These are phyloP conservation scores for Penicillium sp. DNA, from an alignment of 2,329 filamentous ascomycete species.

Conservation along the genomic window DNA sequence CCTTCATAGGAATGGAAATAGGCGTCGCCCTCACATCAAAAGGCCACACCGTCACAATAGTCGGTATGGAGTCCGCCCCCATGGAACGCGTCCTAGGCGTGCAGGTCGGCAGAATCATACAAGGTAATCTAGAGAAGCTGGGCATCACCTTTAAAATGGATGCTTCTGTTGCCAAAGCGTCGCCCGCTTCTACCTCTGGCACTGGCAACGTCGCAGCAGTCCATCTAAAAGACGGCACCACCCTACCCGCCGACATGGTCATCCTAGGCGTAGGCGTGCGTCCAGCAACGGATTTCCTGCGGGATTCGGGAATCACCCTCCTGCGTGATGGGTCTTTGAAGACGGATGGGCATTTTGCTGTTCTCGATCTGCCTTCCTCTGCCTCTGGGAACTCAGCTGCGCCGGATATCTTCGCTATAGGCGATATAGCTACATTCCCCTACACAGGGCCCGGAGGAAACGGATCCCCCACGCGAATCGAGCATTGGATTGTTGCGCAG, in stretches of 20 bases:
- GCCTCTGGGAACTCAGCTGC: background rate
- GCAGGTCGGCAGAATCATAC: slow-evolving; percentile 79
- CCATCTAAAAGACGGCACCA: slow-evolving; percentile 81
- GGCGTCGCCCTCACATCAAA: slow-evolving; percentile 78
- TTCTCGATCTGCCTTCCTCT: background rate
- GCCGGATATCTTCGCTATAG: slow-evolving; percentile 80
- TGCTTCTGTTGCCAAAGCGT: slow-evolving; percentile 81
- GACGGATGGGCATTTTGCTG: slow-evolving; percentile 76
- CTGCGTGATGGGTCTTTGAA: slow-evolving; percentile 84
- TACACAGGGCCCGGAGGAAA: slow-evolving; percentile 87
- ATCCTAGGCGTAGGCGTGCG: slow-evolving; percentile 88
- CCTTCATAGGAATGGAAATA: slow-evolving; percentile 98
- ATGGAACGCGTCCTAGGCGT: slow-evolving; percentile 85
- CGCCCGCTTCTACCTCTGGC: slow-evolving; percentile 66
- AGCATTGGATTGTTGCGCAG: slow-evolving; percentile 99
- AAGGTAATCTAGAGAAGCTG: slow-evolving; percentile 77
- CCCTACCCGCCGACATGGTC: slow-evolving; percentile 83
- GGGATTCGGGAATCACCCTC: slow-evolving; percentile 68
- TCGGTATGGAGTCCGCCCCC: slow-evolving; percentile 86
- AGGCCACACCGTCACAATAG: slow-evolving; percentile 75
- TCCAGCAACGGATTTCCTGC: slow-evolving; percentile 82
- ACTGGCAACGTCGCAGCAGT: slow-evolving; percentile 75
- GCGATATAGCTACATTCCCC: slow-evolving; percentile 93
- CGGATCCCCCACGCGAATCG: slow-evolving; percentile 76
- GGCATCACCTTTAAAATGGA: slow-evolving; percentile 87